Percentiles rank a stretch among this genome's conserved stretches.
Evolutionary conservation across 805 yeast species (phyloP).

Genomic region (Candida suzukii): DNA sequence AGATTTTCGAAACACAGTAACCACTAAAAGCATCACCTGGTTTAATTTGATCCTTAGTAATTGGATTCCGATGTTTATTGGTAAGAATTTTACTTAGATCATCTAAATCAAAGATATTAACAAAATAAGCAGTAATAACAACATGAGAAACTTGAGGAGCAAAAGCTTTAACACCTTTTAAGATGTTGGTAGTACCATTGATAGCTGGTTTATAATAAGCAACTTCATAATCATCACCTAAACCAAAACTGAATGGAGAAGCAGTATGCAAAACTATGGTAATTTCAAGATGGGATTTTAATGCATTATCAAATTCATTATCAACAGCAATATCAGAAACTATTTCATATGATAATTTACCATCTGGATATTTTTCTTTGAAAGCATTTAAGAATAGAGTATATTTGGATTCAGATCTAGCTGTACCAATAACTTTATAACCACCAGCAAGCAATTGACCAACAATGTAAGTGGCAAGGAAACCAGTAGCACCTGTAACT

Average conservation of each 20-base stretch:
- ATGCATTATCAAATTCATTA: conserved; percentile 40
- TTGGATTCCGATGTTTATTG: conserved; percentile 28
- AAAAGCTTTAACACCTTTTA: conserved; percentile 28
- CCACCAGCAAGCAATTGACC: conserved; percentile 18
- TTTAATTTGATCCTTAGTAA: conserved; percentile 18
- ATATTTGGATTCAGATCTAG: conserved; percentile 12
- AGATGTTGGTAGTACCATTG: conserved; percentile 34
- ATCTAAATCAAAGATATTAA: conserved; percentile 24
- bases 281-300: conserved; percentile 34
- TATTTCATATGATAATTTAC: conserved; percentile 20
- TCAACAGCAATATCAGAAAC: conserved; percentile 25
- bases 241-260: conserved; percentile 33
- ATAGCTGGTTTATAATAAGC: conserved; percentile 40
- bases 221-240: conserved; percentile 26
- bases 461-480: conserved; percentile 19
- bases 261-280: conserved; percentile 42
- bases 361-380: conserved; percentile 9
- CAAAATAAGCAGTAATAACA: conserved; percentile 42
- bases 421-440: conserved; percentile 22
- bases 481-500: conserved; percentile 1
- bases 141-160: conserved; percentile 33
- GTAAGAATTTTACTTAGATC: conserved; percentile 5
- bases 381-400: background rate
- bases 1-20: conserved; percentile 22
- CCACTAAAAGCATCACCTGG: no score